Evolutionary conservation across 176 grass and related monocot genomes (phyloP), one percentile per base, ranked within the genome.

Genomic region (Chrysopogon serrulatus): DNA sequence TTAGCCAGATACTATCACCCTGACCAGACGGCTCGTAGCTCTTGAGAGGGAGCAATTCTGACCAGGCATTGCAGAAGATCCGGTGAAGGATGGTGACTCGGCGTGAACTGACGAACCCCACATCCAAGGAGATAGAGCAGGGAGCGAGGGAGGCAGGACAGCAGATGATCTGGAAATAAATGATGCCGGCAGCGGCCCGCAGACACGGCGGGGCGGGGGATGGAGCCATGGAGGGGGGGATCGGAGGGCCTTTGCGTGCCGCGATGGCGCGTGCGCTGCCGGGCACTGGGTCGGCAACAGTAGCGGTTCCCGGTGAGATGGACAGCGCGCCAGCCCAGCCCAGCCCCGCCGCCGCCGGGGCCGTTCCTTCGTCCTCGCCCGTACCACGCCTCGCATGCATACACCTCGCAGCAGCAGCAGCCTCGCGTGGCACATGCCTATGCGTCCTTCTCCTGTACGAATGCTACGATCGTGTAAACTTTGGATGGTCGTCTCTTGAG

Each of bases 181-280:
- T 19, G 56, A 0, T 6, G 57, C 62, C 73, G 74, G 83, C 83
- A 85, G 65, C 65, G 65, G 26, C 74, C 83, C 37, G 21, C 74
- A 85, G 74, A 85, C 65, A 85, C 83, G 79, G 72, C 85, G 39
- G 73, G 66, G 78, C 60, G n/a, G n/a, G n/a, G n/a, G n/a, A n/a
- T n/a, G n/a, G n/a, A n/a, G n/a, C n/a, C n/a, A n/a, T n/a, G n/a
- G n/a, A n/a, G n/a, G n/a, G n/a, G n/a, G n/a, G n/a, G n/a, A n/a
- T n/a, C n/a, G n/a, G n/a, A n/a, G n/a, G n/a, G n/a, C n/a, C 86
- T 88, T 83, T 83, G 80, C 80, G 80, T 78, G 80, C 73, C 79
- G 74, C 57, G 57, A 68, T 77, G 73, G 43, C 62, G 82, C 82
- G 73, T 45, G 10, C 11, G 45, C 42, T 66, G 81, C 81, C 75